Evolutionary conservation across 2,329 filamentous ascomycete species (phyloP), one percentile per base, ranked within the genome.

Genomic region (Mollisiaceae sp.): DNA sequence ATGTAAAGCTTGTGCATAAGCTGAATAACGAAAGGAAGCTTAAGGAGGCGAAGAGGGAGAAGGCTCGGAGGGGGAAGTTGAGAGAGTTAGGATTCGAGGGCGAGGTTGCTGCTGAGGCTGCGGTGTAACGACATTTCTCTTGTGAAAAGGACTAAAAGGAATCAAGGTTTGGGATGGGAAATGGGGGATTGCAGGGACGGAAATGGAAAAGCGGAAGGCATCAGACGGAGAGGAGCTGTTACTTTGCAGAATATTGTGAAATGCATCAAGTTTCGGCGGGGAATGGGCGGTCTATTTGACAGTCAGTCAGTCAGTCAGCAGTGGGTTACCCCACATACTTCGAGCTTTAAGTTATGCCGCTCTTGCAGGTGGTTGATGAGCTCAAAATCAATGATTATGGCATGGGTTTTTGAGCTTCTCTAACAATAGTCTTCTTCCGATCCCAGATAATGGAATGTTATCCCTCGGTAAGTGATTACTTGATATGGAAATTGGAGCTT

Each of bases 71-170:
- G 67, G 87, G 85, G 81, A 91, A 91, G 79, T 81, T 96, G 66
- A 86, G 89, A 20, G 88, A 86, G 47, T 83, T 95, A 56, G 94
- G 94, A 1, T 97, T 97, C 74, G 94, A 97, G 79, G 91, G 91
- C 35, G 93, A 97, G 81, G 91, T 90, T 70, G 82, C 88, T 65
- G 92, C 90, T 18, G 92, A 95, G 77, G 84, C 91, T 62, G 41
- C 39, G 60, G 63, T 32, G 3, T 59, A 45, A 36, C 18, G 50
- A 45, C 15, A 32, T 27, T 43, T 20, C 50, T 14, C 32, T 22
- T n/a, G 24, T 8, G 32, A 47, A 18, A 61, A 14, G 32, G 32
- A 32, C 47, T 35, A 41, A 39, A 47, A 58, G 32, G 24, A 62
- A 35, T 50, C 47, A 39, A 35, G 45, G 36, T 32, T 24, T 8